Evolutionary conservation across 805 yeast genomes (phyloP), one percentile per base, ranked within the genome.

Genomic region (Candida michaelii): DNA sequence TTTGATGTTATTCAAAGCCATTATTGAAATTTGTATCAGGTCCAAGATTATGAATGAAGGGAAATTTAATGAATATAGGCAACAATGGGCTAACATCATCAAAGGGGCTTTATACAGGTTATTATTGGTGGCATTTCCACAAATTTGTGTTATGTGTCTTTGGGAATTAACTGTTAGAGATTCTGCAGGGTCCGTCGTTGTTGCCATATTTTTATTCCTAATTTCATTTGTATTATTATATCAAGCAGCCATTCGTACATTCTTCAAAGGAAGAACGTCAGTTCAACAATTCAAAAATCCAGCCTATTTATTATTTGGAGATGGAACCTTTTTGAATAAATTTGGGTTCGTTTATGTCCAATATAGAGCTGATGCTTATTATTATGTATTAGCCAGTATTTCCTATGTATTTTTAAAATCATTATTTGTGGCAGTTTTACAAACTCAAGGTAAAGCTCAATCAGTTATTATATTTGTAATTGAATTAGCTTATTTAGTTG

Each of bases 341-440:
- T 91, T 84, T 68, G 99, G 99, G 0, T 93, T 93, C 65, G 63
- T 93, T 50, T 93, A 93, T 55, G 89, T 89, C 27, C 97, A 89
- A 66, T 93, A 78, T 71, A 77, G 88, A 48, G 97, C 98, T 8
- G 86, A 84, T 42, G 76, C 80, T 48, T 93, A 85, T 66, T 93
- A 84, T 74, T 93, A 91, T 78, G 74, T 90, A 42, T 63, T 78
- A 2, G 79, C 87, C 16, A 61, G 82, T 36, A 68, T 91, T 53
- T 34, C 67, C 7, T 89, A 89, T 62, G 73, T 83, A 34, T 75
- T 90, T 47, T 55, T 84, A 39, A 83, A 90, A 62, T 80, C 96
- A 0, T 70, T 89, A 41, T 80, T 93, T 52, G 89, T 93, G 51
- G 97, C 96, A 0, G 83, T 89, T 14, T 73, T 89, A 46, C 99